A percentile compares a stretch with the other conserved stretches of the same genome.
These are phyloP conservation scores for Talaromyces proteolyticus DNA, from an alignment of 495 filamentous ascomycete species.

Conservation along the genomic window DNA sequence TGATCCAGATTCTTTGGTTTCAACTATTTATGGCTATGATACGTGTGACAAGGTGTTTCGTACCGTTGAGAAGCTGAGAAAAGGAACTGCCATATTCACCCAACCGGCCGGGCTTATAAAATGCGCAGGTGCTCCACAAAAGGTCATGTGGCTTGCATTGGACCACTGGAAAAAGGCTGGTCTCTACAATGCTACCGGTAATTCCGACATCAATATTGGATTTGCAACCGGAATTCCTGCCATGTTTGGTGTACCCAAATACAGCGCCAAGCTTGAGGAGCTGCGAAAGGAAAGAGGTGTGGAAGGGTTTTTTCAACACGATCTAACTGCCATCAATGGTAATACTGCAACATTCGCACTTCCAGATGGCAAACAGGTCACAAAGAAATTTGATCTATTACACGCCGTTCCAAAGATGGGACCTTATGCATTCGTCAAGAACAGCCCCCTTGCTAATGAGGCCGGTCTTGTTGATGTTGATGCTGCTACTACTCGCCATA, in stretches of 20 bases:
- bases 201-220: constrained; percentile 51
- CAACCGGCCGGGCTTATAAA: constrained; percentile 62
- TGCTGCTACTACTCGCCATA: constrained; percentile 52
- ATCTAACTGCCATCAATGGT: constrained; percentile 56
- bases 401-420: constrained; percentile 61
- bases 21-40: constrained; percentile 60
- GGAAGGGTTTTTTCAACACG: constrained; percentile 61
- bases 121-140: constrained; percentile 66
- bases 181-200: constrained; percentile 42
- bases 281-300: constrained; percentile 59
- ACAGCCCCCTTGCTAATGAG: constrained; percentile 49
- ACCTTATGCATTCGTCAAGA: constrained; percentile 52
- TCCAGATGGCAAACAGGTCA: constrained; percentile 40
- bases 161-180: constrained; percentile 59
- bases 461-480: constrained; percentile 62
- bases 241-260: constrained; percentile 70
- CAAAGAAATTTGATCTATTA: constrained; percentile 51
- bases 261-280: constrained; percentile 53
- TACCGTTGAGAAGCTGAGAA: constrained; percentile 46
- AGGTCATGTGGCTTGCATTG: constrained; percentile 65
- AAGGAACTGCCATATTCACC: constrained; percentile 62
- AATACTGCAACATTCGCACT: constrained; percentile 48
- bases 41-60: constrained; percentile 51
- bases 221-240: constrained; percentile 56
- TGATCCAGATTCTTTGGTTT: constrained; percentile 49